Evolutionary conservation across 352 stramenopile species (phyloP).

Genomic region (Phytophthora melonis): DNA sequence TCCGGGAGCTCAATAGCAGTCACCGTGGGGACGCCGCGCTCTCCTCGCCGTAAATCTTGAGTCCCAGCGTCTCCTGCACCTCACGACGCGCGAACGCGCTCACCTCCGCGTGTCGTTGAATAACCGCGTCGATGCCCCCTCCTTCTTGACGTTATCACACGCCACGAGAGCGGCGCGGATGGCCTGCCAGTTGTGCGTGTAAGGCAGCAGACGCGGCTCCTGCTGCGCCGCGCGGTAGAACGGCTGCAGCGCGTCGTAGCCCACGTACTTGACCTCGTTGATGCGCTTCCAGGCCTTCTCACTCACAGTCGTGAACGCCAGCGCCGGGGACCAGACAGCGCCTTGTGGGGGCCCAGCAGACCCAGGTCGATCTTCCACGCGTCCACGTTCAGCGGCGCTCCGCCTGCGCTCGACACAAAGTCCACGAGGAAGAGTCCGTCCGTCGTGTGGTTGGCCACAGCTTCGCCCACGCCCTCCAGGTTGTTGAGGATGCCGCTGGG

Average conservation of each 20-base stretch:
- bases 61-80: slow-evolving; percentile 37
- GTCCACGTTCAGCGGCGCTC: slow-evolving; percentile 50
- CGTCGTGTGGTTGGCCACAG: slow-evolving; percentile 50
- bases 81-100: slow-evolving; percentile 45
- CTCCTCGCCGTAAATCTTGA: slow-evolving; percentile 51
- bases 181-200: slow-evolving; percentile 70
- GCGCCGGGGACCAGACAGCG: slow-evolving; percentile 48
- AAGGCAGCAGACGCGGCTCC: slow-evolving; percentile 52
- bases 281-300: slow-evolving; percentile 61
- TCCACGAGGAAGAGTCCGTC: slow-evolving; percentile 65
- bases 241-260: slow-evolving; percentile 61
- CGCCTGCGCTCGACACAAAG: slow-evolving; percentile 62
- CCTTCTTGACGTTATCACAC: slow-evolving; percentile 44
- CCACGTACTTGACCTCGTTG: slow-evolving; percentile 50
- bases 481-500: slow-evolving; percentile 57
- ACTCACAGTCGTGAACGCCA: slow-evolving; percentile 60
- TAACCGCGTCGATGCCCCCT: slow-evolving; percentile 43
- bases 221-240: slow-evolving; percentile 48
- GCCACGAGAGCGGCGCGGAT: slow-evolving; percentile 52
- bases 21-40: slow-evolving; percentile 53
- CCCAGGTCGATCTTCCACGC: slow-evolving; percentile 57
- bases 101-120: slow-evolving; percentile 47
- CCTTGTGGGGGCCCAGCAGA: slow-evolving; percentile 58
- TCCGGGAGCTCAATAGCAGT: slow-evolving; percentile 55
- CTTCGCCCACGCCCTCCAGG: slow-evolving; percentile 51